Conservation (phyloP, 441 rosid genomes). For the Syzygium syzygioides region DNA sequence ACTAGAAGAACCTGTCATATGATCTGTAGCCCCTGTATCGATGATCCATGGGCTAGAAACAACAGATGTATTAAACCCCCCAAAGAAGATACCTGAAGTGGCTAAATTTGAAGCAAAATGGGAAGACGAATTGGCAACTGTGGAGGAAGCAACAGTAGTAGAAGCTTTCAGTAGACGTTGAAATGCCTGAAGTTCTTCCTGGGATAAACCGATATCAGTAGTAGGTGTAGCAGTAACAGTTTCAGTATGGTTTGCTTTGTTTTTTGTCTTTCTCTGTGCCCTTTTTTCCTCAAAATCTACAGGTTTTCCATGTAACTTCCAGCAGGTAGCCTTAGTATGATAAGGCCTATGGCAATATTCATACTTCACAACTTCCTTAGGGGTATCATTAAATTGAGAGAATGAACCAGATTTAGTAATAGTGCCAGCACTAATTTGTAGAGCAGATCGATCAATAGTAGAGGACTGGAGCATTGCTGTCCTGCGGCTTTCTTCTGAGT, state of each 20-base stretch:
- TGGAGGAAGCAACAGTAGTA: too few relatives aligned
- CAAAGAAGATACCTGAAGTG: too few relatives aligned
- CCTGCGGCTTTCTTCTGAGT: not conserved
- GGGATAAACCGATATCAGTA: too few relatives aligned
- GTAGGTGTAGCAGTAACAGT: not conserved
- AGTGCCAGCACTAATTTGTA: not conserved
- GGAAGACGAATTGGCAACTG: too few relatives aligned
- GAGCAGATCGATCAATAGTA: not conserved
- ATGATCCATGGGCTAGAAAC: too few relatives aligned
- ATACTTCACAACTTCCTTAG: not conserved
- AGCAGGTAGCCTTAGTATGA: not conserved
- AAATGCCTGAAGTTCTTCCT: not conserved
- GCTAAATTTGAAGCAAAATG: too few relatives aligned
- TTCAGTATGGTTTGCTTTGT: too few relatives aligned
- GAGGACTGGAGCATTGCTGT: not conserved
- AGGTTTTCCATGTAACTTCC: not conserved
- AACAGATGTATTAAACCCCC: too few relatives aligned
- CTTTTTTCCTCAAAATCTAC: not conserved
- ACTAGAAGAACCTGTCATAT: too few relatives aligned
- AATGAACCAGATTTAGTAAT: not conserved
- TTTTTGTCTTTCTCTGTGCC: not conserved
- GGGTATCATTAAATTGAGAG: rapidly evolving
- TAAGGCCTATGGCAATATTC: not conserved
- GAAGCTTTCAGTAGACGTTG: not conserved
- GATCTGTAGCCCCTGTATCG: too few relatives aligned